Base-by-base conservation (phyloP, 352 stramenopile species). In the Elongisporangium senticosum region DNA sequence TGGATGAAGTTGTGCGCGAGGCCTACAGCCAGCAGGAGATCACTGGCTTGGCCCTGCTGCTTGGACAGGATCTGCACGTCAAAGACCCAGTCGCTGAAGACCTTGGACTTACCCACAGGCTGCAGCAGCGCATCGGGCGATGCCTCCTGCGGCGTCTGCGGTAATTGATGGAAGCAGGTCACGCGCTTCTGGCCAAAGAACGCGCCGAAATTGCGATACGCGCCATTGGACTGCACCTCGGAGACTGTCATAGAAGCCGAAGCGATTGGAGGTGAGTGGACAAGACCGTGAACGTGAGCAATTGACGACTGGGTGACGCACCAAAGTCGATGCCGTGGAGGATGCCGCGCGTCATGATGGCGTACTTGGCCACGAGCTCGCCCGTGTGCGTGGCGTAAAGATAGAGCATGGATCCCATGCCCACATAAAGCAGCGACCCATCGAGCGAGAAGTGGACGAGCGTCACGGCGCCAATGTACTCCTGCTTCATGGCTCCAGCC, bases 131-230 rank as follows among this genome's bases (percentile, higher is more conserved):
- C 24, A 7, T 62, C 51, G 6, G 61, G 48, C 26, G 58, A 15
- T 4, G 69, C 53, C 4, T 69, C 58, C 7, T 62, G 48, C 2
- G 62, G 62, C 11, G 62, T 75, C 56, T 89, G 69, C 1, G 83
- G 82, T 2, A 93, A 50, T 10, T 74, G 55, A 2, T 61, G 39
- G 26, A 92, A 71, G 54, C 83, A 86, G 4, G 75, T 67, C 11
- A 92, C 71, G 28, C 79, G 74, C 60, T 94, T 96, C 70, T 95
- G 85, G 1, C 86, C 86, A 39, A 88, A 93, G 59, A 92, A 92
- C 14, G 83, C 78, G 14, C 69, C 74, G 4, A 69, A 55, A 51
- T 77, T 69, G 24, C 33, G 24, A 20, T 53, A 39, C 11, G 24
- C 33, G 17, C 55, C 19, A 7, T 33, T 47, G 8, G 8, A 33